These are phyloP conservation scores for Basidioascus undulatus DNA, from an alignment of 768 basidiomycete genomes.

Conservation along the genomic window DNA sequence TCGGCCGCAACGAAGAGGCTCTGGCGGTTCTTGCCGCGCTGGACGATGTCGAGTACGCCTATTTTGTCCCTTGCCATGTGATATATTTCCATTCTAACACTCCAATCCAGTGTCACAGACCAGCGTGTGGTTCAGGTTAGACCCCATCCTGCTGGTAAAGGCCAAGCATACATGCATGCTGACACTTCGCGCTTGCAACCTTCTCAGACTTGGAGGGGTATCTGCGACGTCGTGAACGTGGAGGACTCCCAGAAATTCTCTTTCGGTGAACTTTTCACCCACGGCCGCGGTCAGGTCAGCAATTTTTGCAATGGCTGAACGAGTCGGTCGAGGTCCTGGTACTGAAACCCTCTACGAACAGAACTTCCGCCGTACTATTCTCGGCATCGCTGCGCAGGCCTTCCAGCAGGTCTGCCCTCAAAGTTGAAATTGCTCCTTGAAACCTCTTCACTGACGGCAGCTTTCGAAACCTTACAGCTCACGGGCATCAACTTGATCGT, in stretches of 20 bases:
- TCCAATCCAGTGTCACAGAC: too few relatives aligned
- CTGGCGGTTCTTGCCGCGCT: slow-evolving; percentile 38
- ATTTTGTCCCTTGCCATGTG: too few relatives aligned
- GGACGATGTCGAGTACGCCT: too few relatives aligned
- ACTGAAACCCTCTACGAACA: too few relatives aligned
- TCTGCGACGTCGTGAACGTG: slow-evolving; percentile 28
- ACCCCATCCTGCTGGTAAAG: slow-evolving; percentile 24
- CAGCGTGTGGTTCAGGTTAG: too few relatives aligned
- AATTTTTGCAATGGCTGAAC: too few relatives aligned
- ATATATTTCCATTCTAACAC: too few relatives aligned
- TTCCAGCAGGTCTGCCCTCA: slow-evolving; percentile 51
- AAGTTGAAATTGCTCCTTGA: slow-evolving; percentile 7
- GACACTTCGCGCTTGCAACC: too few relatives aligned
- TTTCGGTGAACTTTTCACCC: slow-evolving; percentile 30
- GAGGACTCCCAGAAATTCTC: slow-evolving; percentile 22
- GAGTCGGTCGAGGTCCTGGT: too few relatives aligned
- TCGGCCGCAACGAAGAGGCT: slow-evolving; percentile 31
- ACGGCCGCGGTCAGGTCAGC: slow-evolving; percentile 28
- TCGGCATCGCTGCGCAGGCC: slow-evolving; percentile 35
- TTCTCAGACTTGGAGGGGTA: slow-evolving; percentile 32
- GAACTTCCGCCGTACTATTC: slow-evolving; percentile 33
- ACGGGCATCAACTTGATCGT: slow-evolving; percentile 45
- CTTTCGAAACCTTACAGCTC: too few relatives aligned
- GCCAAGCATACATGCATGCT: too few relatives aligned
- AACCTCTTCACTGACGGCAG: too few relatives aligned